Percentiles rank a stretch among this genome's conserved stretches.
phyloP scores from a whole-genome alignment of 2,329 filamentous ascomycete genomes.

The Botryotinia convoluta region DNA sequence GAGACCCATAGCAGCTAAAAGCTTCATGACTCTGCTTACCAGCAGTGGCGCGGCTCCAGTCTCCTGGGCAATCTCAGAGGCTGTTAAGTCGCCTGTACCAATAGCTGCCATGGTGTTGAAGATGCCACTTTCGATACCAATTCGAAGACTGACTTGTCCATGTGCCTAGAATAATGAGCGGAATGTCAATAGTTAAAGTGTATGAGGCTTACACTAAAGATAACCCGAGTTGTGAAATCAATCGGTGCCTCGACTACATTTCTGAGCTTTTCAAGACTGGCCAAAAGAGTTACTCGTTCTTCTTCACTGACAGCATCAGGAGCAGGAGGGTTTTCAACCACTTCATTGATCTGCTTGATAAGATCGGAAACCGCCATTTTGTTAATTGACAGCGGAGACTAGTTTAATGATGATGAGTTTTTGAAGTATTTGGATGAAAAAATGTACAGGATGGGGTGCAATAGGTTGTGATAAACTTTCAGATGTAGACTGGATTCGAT shows the following conservation, averaged over 20 bases:
- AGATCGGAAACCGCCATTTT: constrained; percentile 3
- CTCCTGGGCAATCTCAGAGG: constrained; percentile 1
- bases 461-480: too few relatives aligned
- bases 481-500: too few relatives aligned
- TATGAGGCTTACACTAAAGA: constrained; percentile 6
- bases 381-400: neutral
- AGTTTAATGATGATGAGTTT: neutral
- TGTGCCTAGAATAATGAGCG: neutral
- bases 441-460: too few relatives aligned
- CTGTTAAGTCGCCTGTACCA: neutral
- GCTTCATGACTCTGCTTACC: constrained; percentile 13
- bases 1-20: constrained; percentile 6
- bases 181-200: neutral
- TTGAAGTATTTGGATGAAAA: neutral
- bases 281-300: constrained; percentile 8
- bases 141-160: constrained; percentile 3
- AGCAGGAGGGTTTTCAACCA: neutral
- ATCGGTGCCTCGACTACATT: constrained; percentile 1
- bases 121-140: constrained; percentile 16
- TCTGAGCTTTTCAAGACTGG: neutral
- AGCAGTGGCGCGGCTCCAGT: constrained; percentile 6
- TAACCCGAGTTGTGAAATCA: constrained; percentile 9
- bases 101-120: constrained; percentile 8
- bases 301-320: constrained; percentile 4
- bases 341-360: neutral